Evolutionary conservation across 2,329 filamentous ascomycete genomes (phyloP), one percentile per base, ranked within the genome.

Genomic region (Thielaviopsis ethacetica): DNA sequence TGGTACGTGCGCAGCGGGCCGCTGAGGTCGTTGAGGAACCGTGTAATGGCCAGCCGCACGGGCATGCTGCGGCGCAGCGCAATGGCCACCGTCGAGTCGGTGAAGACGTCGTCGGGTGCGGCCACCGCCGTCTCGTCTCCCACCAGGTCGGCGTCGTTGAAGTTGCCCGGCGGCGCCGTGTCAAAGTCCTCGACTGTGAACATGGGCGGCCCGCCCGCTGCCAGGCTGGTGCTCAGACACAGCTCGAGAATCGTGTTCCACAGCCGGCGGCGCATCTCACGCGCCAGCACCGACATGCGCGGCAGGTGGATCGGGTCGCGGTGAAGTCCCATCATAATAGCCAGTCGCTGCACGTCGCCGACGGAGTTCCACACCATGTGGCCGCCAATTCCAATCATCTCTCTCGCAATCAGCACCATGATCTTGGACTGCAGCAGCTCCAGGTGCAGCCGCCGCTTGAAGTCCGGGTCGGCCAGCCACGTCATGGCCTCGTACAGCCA

Each of bases 401-500:
- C 68, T 61, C 67, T 70, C 65, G 75, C 74, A 1, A 78, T 61
- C 3, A 76, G 62, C 1, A 76, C 68, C 0, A 79, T 65, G 2
- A 76, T 66, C 6, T 70, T 69, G 0, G 67, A 72, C 61, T 84
- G 81, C 0, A 84, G 62, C n/a, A 70, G 72, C 30, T 74, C 72
- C 0, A 82, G 68, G 1, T 69, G 73, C 0, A 83, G 68, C 0
- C 73, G 68, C 0, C 73, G 71, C 61, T 83, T 84, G 64, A 75
- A 76, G 2, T 75, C 69, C 0, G 80, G 81, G 5, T 73, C 72
- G 0, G 75, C 74, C 0, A 78, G 56, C 76, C 77, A 84, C 0
- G 73, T 73, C 52, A 79, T 76, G 0, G 75, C 80, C 62, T 82
- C 79, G 58, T 78, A 77, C 0, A 82, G 68, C 81, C 80, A 84